These are phyloP conservation scores for Corchorus olitorius DNA, from an alignment of 345 rosid genomes.

Conservation along the genomic window DNA sequence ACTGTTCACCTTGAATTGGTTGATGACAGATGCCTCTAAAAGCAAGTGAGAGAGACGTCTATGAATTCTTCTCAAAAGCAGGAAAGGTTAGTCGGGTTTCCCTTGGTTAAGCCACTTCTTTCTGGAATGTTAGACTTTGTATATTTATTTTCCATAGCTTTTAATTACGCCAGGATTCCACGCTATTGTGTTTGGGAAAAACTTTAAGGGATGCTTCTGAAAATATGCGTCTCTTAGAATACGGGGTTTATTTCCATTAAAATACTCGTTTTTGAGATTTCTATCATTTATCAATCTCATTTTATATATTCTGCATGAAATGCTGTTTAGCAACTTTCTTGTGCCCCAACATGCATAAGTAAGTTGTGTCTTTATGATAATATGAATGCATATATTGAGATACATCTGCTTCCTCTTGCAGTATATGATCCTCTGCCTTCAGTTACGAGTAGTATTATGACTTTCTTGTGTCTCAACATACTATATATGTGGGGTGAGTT, in stretches of 20 bases:
- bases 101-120: conserved; percentile 14
- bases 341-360: too few relatives aligned
- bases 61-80: conserved; percentile 90
- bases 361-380: neutral
- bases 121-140: neutral
- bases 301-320: neutral
- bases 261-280: neutral
- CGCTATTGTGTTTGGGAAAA: neutral
- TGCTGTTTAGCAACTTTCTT: too few relatives aligned
- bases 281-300: neutral
- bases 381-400: conserved; percentile 24
- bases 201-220: neutral
- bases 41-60: conserved; percentile 89
- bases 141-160: neutral
- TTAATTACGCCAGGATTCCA: neutral
- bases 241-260: neutral
- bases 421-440: conserved; percentile 28
- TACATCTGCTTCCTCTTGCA: conserved; percentile 27
- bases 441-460: conserved; percentile 32
- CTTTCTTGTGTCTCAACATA: conserved; percentile 36
- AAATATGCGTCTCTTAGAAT: neutral
- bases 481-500: conserved; percentile 30
- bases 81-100: conserved; percentile 71
- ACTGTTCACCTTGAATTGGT: conserved; percentile 21
- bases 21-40: conserved; percentile 85